phyloP scores from a whole-genome alignment of 371 early-diverging fungal species.

The Mucor mucedo region DNA sequence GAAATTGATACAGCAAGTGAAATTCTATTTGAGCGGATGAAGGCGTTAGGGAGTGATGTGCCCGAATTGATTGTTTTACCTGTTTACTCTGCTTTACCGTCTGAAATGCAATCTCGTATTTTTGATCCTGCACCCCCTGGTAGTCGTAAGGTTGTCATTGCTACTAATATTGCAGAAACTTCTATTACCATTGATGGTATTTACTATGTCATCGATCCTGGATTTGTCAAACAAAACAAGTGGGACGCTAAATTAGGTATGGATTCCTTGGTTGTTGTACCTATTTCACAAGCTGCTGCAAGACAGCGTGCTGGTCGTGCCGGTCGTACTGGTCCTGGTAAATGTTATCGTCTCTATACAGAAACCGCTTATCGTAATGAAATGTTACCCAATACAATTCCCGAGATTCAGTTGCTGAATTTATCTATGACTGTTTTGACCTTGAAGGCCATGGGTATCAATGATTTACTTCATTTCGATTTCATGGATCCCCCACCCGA shows the following conservation, averaged over 20 bases:
- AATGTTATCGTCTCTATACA: conserved; percentile 96
- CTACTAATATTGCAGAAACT: conserved; percentile 99
- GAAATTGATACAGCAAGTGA: conserved; percentile 96
- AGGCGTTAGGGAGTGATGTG: conserved; percentile 91
- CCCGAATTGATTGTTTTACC: conserved; percentile 94
- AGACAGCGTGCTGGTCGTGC: conserved; percentile 98
- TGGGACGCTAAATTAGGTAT: conserved; percentile 94
- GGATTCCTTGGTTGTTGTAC: conserved; percentile 90
- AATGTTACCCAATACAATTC: conserved; percentile 94
- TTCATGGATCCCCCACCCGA: conserved; percentile 98
- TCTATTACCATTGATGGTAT: conserved; percentile 99
- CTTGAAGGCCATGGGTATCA: conserved; percentile 96
- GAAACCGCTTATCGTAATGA: conserved; percentile 94
- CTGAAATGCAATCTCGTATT: conserved; percentile 92
- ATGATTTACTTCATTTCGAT: conserved; percentile 94
- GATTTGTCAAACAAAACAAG: conserved; percentile 97
- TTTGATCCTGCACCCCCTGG: conserved; percentile 96
- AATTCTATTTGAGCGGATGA: conserved; percentile 93
- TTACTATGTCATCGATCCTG: conserved; percentile 97
- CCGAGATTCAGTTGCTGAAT: conserved; percentile 98
- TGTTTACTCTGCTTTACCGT: conserved; percentile 93
- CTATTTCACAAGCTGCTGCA: conserved; percentile 97
- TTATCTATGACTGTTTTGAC: conserved; percentile 90
- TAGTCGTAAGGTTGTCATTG: conserved; percentile 93
- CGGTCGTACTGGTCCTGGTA: conserved; percentile 97